A percentile compares a stretch with the other conserved stretches of the same genome.
Conservation (phyloP, 2,329 filamentous ascomycete species). For the Tolypocladium guangdongense region DNA sequence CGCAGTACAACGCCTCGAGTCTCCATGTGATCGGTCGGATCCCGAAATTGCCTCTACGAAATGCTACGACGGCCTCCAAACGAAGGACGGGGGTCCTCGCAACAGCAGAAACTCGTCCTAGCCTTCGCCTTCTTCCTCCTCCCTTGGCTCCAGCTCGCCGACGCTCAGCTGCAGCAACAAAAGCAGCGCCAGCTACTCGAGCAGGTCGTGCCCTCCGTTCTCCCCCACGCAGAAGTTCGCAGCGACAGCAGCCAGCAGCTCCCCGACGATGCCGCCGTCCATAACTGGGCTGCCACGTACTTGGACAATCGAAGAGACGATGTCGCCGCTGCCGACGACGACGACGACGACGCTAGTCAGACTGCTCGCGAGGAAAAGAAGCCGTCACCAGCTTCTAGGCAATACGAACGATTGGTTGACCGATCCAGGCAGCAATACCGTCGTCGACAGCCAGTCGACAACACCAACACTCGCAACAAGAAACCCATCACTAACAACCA, state of each 20-base stretch:
- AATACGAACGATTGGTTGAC: slow-evolving; percentile 7
- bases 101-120: slow-evolving; percentile 36
- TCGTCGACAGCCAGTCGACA: slow-evolving; percentile 8
- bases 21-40: slow-evolving; percentile 8
- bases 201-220: background rate
- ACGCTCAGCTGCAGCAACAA: slow-evolving; percentile 54
- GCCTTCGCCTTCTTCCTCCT: slow-evolving; percentile 48
- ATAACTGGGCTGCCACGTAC: slow-evolving; percentile 19
- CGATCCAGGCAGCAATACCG: background rate
- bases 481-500: slow-evolving; percentile 9
- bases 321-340: slow-evolving; percentile 12
- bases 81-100: slow-evolving; percentile 39
- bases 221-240: background rate
- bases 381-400: background rate
- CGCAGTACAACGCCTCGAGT: background rate
- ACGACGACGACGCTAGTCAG: background rate
- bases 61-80: slow-evolving; percentile 57
- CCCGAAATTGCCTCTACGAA: slow-evolving; percentile 6
- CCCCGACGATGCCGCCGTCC: slow-evolving; percentile 15
- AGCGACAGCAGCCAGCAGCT: slow-evolving; percentile 15
- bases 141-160: slow-evolving; percentile 42
- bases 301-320: background rate
- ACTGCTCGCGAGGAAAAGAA: background rate
- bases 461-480: slow-evolving; percentile 4
- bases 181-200: slow-evolving; percentile 2